Evolutionary conservation across 106 monocot genomes (phyloP), one percentile per base, ranked within the genome.

Genomic region (Apostasia shenzhenica): DNA sequence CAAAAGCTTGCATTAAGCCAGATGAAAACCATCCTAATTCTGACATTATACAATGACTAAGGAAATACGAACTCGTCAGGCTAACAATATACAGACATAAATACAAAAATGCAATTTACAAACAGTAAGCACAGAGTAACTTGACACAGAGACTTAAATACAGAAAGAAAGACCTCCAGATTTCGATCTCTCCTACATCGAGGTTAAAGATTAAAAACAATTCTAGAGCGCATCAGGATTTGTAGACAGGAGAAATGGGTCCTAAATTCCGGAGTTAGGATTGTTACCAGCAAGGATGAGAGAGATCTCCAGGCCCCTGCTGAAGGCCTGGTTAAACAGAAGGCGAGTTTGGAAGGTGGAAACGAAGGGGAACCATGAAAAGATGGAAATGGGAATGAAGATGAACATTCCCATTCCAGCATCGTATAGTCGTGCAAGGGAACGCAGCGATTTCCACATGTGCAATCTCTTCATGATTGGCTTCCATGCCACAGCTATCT

Each of bases 261-360:
- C 13, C 90, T 70, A 94, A 39, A 91, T 37, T 44, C 82, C 91
- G 37, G 81, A 68, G 59, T 95, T 95, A 3, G 95, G 88, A 54
- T 92, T 95, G 78, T 95, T 86, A 66, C 95, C 95, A 8, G 91
- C 95, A 38, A 95, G 95, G 57, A 95, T 95, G 58, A 95, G 88
- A 59, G 95, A 95, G 8, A 95, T 95, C 78, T 95, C 95, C 78
- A 95, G 61, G 49, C 95, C 95, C 57, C 95, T 88, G 76, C 95
- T 95, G 73, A 95, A 95, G 6, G 95, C 95, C 78, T 88, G 88
- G 71, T 95, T 95, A 73, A 82, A 95, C 39, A 95, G 80, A 58
- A 95, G 88, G 1, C 95, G 68, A 0, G 95, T 95, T 52, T 95
- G 95, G 86, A 95, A 95, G 2, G 91, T 95, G 0, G 95, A 95